Evolutionary conservation across 495 filamentous ascomycete genomes (phyloP).

Genomic region (Hamigera avellanea): DNA sequence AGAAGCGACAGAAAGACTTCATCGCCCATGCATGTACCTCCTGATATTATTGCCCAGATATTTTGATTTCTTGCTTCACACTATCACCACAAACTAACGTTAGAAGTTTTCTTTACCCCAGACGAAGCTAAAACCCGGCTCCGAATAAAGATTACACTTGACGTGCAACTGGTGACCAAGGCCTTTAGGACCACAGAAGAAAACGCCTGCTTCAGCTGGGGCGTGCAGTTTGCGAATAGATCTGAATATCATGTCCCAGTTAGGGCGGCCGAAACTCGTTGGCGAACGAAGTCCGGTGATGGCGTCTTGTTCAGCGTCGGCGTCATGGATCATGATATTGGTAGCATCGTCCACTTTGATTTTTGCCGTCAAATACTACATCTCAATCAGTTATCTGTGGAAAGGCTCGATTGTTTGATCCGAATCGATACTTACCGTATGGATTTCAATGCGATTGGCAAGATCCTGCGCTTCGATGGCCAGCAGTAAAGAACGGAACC

Average conservation of each 20-base stretch:
- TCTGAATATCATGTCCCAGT: conserved; percentile 72
- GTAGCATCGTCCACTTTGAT: conserved; percentile 70
- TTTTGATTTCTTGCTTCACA: no score
- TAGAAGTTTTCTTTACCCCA: conserved; percentile 78
- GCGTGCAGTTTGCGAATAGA: conserved; percentile 61
- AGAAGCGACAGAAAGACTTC: no score
- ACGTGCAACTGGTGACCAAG: conserved; percentile 57
- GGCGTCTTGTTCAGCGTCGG: conserved; percentile 64
- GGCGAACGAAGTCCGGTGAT: conserved; percentile 65
- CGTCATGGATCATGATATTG: conserved; percentile 79
- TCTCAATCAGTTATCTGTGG: conserved; percentile 1
- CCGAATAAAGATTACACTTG: conserved; percentile 69
- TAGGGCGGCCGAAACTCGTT: conserved; percentile 67
- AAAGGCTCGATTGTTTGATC: no score
- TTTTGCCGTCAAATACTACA: conserved; percentile 56
- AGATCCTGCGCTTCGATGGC: conserved; percentile 78
- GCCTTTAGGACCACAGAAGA: conserved; percentile 69
- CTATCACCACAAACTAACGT: no score
- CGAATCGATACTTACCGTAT: conserved; percentile 38
- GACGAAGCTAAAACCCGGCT: conserved; percentile 57
- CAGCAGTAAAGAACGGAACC: conserved; percentile 67
- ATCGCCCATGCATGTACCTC: no score
- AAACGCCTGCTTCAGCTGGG: conserved; percentile 63
- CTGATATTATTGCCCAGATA: no score
- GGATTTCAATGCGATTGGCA: conserved; percentile 67